phyloP scores from a whole-genome alignment of 108 stramenopile species.

The Nitzschia putrida region DNA sequence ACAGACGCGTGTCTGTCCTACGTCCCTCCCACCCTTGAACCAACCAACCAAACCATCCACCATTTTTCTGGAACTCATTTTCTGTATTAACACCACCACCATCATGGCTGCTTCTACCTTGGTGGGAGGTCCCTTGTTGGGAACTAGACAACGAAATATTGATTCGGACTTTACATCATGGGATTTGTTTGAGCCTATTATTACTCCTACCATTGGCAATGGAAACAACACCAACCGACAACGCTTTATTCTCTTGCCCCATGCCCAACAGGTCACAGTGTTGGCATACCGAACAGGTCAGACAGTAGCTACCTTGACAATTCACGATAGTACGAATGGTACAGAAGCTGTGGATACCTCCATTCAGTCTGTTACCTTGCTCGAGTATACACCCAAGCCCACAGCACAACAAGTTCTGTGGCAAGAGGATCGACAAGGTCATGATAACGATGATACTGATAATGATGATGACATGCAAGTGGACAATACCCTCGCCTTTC shows the following conservation, averaged over 20 bases:
- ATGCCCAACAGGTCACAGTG: constrained; percentile 39
- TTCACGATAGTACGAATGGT: constrained; percentile 1
- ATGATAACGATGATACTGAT: constrained; percentile 22
- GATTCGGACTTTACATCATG: constrained; percentile 12
- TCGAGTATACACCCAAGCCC: constrained; percentile 9
- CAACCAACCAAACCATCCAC: too few relatives aligned
- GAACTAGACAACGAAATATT: constrained; percentile 7
- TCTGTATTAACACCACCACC: too few relatives aligned
- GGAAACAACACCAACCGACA: constrained; percentile 22
- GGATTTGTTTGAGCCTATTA: constrained; percentile 39
- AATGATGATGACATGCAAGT: constrained; percentile 1
- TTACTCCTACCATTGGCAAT: constrained; percentile 30
- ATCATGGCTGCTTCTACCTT: constrained; percentile 1
- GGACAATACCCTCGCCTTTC: too few relatives aligned
- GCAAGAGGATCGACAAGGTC: constrained; percentile 7
- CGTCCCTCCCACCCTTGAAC: too few relatives aligned
- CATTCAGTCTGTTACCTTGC: constrained; percentile 34
- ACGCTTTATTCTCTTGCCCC: constrained; percentile 50
- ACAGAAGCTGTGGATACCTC: constrained; percentile 16
- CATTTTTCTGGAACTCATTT: too few relatives aligned
- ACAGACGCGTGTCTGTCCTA: too few relatives aligned
- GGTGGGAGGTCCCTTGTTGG: constrained; percentile 42
- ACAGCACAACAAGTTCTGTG: constrained; percentile 30
- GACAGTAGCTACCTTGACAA: constrained; percentile 35
- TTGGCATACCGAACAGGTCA: constrained; percentile 46